Conservation (phyloP, 2,329 filamentous ascomycete species). For the Cladosporium sp. region DNA sequence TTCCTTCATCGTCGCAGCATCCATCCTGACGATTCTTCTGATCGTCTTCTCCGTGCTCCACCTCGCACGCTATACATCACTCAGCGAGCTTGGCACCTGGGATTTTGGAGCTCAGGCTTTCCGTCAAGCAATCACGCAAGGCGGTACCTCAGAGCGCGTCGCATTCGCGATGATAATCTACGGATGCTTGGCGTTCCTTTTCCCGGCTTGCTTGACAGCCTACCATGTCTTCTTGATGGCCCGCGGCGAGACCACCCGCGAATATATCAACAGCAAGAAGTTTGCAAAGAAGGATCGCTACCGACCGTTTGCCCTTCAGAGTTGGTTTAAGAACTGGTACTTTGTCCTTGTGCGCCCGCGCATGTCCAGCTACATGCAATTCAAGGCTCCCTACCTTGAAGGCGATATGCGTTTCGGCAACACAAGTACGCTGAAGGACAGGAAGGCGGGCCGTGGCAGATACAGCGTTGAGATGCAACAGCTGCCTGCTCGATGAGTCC, state of each 20-base stretch:
- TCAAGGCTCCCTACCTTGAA: conserved; percentile 37
- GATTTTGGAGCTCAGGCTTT: conserved; percentile 54
- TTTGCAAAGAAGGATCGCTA: conserved; percentile 89
- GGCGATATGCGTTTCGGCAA: conserved; percentile 80
- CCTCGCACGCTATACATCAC: conserved; percentile 63
- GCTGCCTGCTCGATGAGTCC: conserved; percentile 15
- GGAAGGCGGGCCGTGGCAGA: conserved; percentile 47
- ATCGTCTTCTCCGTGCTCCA: conserved; percentile 74
- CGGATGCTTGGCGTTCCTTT: conserved; percentile 65
- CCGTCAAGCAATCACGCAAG: conserved; percentile 47
- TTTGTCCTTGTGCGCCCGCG: conserved; percentile 5
- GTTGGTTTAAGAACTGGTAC: conserved; percentile 66
- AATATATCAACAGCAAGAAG: conserved; percentile 94
- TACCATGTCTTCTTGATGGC: conserved; percentile 92
- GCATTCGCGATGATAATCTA: conserved; percentile 82
- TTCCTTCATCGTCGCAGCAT: conserved; percentile 75
- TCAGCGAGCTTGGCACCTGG: conserved; percentile 34
- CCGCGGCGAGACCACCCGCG: conserved; percentile 87
- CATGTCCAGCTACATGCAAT: conserved; percentile 7
- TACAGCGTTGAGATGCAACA: conserved; percentile 65
- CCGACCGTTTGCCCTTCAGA: conserved; percentile 73
- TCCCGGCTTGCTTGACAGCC: conserved; percentile 73
- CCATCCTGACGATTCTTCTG: conserved; percentile 69
- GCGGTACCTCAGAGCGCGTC: conserved; percentile 21
- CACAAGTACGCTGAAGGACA: conserved; percentile 36